These are phyloP conservation scores for Henckelia pumila DNA, from an alignment of 257 asterid genomes.

Conservation along the genomic window DNA sequence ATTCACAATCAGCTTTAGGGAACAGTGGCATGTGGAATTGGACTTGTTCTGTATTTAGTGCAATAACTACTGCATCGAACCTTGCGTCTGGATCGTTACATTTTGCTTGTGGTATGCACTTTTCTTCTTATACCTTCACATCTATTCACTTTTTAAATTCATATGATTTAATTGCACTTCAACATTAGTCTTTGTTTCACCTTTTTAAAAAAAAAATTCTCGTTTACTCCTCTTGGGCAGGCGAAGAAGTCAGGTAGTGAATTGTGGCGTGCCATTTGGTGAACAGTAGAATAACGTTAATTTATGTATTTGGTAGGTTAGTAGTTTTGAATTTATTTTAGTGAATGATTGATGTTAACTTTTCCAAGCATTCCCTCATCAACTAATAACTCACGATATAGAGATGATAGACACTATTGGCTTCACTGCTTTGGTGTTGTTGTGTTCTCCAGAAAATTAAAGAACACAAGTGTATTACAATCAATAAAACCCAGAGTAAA, in stretches of 20 bases:
- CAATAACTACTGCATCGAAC: slow-evolving; percentile 91
- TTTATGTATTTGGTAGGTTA: neutral
- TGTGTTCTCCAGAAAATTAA: no score
- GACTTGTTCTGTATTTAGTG: slow-evolving; percentile 92
- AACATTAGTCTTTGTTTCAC: neutral
- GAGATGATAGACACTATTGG: neutral
- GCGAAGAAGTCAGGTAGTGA: neutral
- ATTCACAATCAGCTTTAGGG: slow-evolving; percentile 91
- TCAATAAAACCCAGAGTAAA: no score
- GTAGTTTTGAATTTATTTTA: slow-evolving; percentile 4
- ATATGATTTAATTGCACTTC: slow-evolving; percentile 7
- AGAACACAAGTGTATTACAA: no score
- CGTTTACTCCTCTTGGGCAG: neutral
- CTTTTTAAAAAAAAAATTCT: no score
- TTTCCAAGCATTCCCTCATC: slow-evolving; percentile 3
- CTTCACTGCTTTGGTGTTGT: slow-evolving; percentile 15
- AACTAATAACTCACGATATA: neutral
- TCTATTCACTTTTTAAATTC: neutral
- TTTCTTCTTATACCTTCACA: slow-evolving; percentile 7
- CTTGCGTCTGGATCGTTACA: slow-evolving; percentile 93
- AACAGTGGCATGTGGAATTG: slow-evolving; percentile 97
- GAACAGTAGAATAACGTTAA: neutral
- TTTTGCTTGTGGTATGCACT: slow-evolving; percentile 67
- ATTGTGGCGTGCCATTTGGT: neutral
- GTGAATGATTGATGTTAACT: neutral